phyloP scores from a whole-genome alignment of 805 yeast species.

The Brettanomyces bruxellensis region DNA sequence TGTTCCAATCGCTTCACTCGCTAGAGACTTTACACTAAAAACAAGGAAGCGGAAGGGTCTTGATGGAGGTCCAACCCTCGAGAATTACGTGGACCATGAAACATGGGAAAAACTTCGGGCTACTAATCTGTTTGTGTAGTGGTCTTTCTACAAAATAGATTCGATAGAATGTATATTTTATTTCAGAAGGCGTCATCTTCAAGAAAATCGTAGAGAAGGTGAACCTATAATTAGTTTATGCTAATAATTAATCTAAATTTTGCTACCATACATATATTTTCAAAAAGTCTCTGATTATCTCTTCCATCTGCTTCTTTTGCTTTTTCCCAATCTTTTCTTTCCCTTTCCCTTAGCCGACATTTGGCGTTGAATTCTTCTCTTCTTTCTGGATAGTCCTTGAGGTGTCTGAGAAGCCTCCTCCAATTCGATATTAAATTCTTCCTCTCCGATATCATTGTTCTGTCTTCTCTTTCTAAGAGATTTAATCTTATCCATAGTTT shows the following conservation, averaged over 20 bases:
- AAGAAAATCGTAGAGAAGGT: background rate
- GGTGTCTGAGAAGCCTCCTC: conserved; percentile 67
- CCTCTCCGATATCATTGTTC: conserved; percentile 58
- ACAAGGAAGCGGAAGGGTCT: conserved; percentile 86
- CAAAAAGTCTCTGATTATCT: conserved; percentile 1
- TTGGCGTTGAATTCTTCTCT: conserved; percentile 41
- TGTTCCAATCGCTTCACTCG: conserved; percentile 59
- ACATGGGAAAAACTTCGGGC: conserved; percentile 40
- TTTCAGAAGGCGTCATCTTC: background rate
- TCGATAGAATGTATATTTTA: too few species aligned
- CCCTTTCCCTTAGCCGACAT: conserved; percentile 34
- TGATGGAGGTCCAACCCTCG: conserved; percentile 58
- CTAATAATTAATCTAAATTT: too few species aligned
- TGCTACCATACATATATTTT: too few species aligned
- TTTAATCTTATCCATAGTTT: conserved; percentile 82
- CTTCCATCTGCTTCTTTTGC: conserved; percentile 33
- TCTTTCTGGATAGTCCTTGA: conserved; percentile 31
- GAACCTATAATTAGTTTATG: too few species aligned
- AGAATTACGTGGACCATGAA: conserved; percentile 57
- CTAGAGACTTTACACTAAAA: conserved; percentile 84
- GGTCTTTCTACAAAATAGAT: too few species aligned
- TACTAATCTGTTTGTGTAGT: conserved; percentile 11
- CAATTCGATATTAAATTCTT: conserved; percentile 82
- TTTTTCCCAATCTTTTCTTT: conserved; percentile 45
- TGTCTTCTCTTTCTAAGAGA: conserved; percentile 84